Conservation (phyloP, 352 stramenopile species). For the Globisporangium okanoganense region DNA sequence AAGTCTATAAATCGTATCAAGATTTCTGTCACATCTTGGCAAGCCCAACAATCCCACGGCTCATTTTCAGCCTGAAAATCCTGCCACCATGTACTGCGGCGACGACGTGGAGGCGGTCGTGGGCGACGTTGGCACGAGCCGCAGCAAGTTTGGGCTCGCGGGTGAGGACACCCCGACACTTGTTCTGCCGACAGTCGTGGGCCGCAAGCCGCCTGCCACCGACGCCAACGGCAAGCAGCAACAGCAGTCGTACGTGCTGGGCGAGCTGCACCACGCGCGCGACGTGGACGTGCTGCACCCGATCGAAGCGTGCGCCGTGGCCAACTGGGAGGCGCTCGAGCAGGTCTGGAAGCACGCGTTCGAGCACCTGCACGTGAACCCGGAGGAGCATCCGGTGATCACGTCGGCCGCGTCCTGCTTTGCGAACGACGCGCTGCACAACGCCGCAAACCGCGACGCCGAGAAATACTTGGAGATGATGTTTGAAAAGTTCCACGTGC, state of each 20-base stretch:
- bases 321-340: slow-evolving; percentile 86
- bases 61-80: neutral
- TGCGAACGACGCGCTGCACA: slow-evolving; percentile 61
- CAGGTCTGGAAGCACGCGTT: slow-evolving; percentile 81
- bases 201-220: slow-evolving; percentile 21
- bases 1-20: too few relatives aligned
- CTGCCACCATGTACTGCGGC: slow-evolving; percentile 90
- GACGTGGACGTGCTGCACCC: slow-evolving; percentile 60
- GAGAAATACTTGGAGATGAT: slow-evolving; percentile 90
- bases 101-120: slow-evolving; percentile 96
- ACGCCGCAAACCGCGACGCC: slow-evolving; percentile 46
- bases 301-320: slow-evolving; percentile 51
- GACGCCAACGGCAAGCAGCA: neutral
- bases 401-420: slow-evolving; percentile 71
- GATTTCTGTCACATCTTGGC: too few relatives aligned
- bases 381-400: slow-evolving; percentile 75
- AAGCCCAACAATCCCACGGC: too few relatives aligned
- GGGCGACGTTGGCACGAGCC: slow-evolving; percentile 89
- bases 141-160: slow-evolving; percentile 93
- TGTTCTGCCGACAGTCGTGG: slow-evolving; percentile 77
- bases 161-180: slow-evolving; percentile 93
- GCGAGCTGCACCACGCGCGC: slow-evolving; percentile 50
- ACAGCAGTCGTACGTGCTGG: slow-evolving; percentile 27
- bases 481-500: slow-evolving; percentile 90
- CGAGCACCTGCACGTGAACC: slow-evolving; percentile 56